These are phyloP conservation scores for Porpolomopsis calyptriformis DNA, from an alignment of 768 basidiomycete species.

Conservation along the genomic window DNA sequence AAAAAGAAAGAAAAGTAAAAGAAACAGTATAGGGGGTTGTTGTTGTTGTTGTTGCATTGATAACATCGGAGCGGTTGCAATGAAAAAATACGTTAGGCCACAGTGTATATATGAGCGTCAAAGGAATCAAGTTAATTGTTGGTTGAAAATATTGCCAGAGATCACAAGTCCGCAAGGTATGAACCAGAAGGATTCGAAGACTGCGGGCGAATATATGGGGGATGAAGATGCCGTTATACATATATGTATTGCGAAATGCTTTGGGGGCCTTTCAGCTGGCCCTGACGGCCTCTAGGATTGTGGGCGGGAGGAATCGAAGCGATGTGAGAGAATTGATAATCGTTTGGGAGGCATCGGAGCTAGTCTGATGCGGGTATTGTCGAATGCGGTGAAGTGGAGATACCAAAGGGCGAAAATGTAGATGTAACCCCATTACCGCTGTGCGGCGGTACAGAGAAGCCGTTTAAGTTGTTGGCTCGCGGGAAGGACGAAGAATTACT, in stretches of 20 bases:
- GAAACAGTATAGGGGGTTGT: conserved; percentile 9
- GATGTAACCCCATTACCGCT: conserved; percentile 15
- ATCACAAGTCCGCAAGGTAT: conserved; percentile 10
- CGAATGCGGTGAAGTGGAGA: conserved; percentile 22
- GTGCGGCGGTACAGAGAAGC: conserved; percentile 14
- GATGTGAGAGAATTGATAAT: conserved; percentile 24
- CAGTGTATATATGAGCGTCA: conserved; percentile 1
- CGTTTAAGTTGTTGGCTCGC: conserved; percentile 19
- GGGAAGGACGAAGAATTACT: conserved; percentile 26
- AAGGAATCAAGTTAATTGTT: conserved; percentile 11
- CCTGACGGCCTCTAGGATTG: conserved; percentile 38
- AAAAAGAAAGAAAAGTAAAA: conserved; percentile 10
- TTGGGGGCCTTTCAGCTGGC: conserved; percentile 24
- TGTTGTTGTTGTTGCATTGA: conserved; percentile 8
- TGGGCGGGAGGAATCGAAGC: conserved; percentile 23
- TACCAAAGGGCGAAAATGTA: conserved; percentile 30
- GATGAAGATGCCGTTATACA: conserved; percentile 19
- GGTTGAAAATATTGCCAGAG: conserved; percentile 17
- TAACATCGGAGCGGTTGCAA: conserved; percentile 8
- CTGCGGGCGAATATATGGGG: conserved; percentile 11
- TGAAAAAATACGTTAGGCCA: conserved; percentile 2
- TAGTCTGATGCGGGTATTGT: conserved; percentile 30
- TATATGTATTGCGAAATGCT: conserved; percentile 22
- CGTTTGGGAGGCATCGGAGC: conserved; percentile 5
- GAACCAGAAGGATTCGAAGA: conserved; percentile 14